Base-by-base conservation (phyloP, 83 land plant genomes). In the Isoetes engelmannii region DNA sequence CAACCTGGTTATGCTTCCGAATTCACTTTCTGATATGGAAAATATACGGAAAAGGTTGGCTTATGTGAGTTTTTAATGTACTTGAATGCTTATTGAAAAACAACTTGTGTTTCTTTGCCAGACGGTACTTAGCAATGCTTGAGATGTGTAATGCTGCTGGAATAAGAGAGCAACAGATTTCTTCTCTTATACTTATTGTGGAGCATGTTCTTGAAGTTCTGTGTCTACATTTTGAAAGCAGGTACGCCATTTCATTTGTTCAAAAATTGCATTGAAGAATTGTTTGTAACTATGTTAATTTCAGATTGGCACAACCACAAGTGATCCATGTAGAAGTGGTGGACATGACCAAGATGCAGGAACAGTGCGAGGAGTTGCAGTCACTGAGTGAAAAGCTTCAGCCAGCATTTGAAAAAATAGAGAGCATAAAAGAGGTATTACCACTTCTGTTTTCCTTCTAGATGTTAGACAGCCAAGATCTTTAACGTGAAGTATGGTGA, bases 101-200 rank as follows among this genome's bases (percentile, higher is more conserved):
- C 55, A 53, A 15, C 2, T 1, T 53, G 1, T 13, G 55, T 53
- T 53, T 53, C 15, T 1, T 53, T 12, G 15, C 55, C 55, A 89
- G 98, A 87, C 85, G 98, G 58, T 84, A 84, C 72, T 62, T 93
- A 77, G 98, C 96, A 17, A 87, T 90, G 96, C 74, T 87, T 43
- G 98, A 82, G 55, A 89, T 93, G 96, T 89, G 98, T 50, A 81
- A 75, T 66, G 82, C 87, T 64, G 98, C 83, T 13, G 91, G 98
- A 3, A 72, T 78, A 46, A 84, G 86, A 47, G 92, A 86, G 67
- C 75, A 78, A 57, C 79, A 92, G n/a, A 72, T 84, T 15, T 47
- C 83, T 45, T 45, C 86, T 28, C 70, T 84, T 56, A 80, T 87
- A 41, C 77, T 77, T 12, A 76, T 93, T 61, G 82, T 83, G 15